Evolutionary conservation across 2,329 filamentous ascomycete genomes (phyloP), one percentile per base, ranked within the genome.

Genomic region (Pseudocercospora eumusae): DNA sequence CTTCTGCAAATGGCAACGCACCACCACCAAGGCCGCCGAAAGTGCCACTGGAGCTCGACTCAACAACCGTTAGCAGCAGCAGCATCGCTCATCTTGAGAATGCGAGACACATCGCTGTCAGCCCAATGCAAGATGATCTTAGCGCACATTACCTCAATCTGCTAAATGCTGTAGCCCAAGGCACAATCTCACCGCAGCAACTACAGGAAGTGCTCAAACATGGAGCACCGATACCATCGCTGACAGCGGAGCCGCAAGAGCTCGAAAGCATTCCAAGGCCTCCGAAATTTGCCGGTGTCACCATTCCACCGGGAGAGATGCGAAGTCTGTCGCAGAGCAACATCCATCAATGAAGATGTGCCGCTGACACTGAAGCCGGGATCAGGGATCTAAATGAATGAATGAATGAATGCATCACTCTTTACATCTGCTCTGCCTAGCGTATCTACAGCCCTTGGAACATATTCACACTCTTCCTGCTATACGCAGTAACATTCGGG

Each of bases 401-500:
- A n/a, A n/a, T 31, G 50, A 54, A 28, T 8, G 20, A 27, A 8
- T 15, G 47, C 20, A 6, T 25, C 47, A 23, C 20, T 13, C 1
- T 4, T 23, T 21, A 36, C 13, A 8, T 27, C 2, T 3, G 1
- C 31, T n/a, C 50, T 23, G n/a, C n/a, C 25, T 31, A 31, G 11
- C 1, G 10, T 25, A n/a, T 58, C 25, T 27, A 65, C 36, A 67
- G 57, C 4, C 59, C 62, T 36, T 65, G 64, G 58, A 69, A 71
- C 63, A 73, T 68, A 21, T 70, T 66, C n/a, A 70, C 69, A 42
- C 69, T 71, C 20, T 59, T 56, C 23, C 65, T 47, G 20, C 64
- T 69, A 57, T 69, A 73, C 13, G 61, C 70, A 6, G 66, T 69
- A 36, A 70, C 70, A 15, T 69, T 65, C 23, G 72, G 71, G 57